A percentile compares a stretch with the other conserved stretches of the same genome.
Conservation (phyloP, 306 rosid species). For the Sicyos edulis region DNA sequence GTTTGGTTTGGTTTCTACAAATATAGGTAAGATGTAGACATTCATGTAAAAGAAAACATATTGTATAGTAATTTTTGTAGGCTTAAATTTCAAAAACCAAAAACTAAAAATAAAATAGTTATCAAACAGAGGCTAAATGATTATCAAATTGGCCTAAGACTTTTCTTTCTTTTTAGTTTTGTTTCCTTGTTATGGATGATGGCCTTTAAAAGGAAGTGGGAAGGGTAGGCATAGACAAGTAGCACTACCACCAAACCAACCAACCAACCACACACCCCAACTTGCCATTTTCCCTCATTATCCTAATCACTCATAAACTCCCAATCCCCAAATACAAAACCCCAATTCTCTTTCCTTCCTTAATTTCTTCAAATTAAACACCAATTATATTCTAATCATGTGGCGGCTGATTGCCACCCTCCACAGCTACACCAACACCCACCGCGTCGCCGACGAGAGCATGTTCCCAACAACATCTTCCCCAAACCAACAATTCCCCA, state of each 20-base stretch:
- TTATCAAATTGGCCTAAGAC: no score
- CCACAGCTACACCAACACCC: slow-evolving; percentile 43
- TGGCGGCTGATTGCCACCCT: not conserved
- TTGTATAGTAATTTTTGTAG: no score
- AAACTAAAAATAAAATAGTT: no score
- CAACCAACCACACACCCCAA: no score
- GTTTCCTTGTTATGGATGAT: not conserved
- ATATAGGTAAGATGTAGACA: no score
- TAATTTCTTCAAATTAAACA: not conserved
- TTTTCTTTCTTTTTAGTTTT: not conserved
- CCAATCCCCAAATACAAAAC: not conserved
- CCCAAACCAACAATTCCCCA: not conserved
- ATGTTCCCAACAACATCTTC: slow-evolving; percentile 38
- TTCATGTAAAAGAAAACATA: no score
- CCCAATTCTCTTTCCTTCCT: not conserved
- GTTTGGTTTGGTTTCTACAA: no score
- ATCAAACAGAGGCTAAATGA: no score
- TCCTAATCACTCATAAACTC: no score
- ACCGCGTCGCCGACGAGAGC: slow-evolving; percentile 72
- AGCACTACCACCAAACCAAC: not conserved
- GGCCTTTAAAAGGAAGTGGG: not conserved
- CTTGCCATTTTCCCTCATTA: not conserved
- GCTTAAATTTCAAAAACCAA: no score
- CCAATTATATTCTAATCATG: not conserved
- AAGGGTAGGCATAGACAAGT: not conserved